A percentile compares a stretch with the other conserved stretches of the same genome.
Conservation (phyloP, 2,329 filamentous ascomycete species). For the Ceratocystis destructans region DNA sequence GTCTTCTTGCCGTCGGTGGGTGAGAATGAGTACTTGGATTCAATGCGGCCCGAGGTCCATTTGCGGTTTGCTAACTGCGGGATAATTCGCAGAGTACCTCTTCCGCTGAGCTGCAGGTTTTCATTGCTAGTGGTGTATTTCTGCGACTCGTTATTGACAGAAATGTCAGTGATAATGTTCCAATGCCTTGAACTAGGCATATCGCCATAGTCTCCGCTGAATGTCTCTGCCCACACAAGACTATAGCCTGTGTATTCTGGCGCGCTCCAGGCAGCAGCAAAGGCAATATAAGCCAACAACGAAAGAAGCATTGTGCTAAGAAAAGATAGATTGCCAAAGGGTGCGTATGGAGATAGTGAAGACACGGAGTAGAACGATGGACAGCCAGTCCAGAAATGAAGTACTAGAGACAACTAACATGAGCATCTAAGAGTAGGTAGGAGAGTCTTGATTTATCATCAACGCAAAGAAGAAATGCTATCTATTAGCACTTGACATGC, state of each 20-base stretch:
- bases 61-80: constrained; percentile 29
- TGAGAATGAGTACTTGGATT: constrained; percentile 35
- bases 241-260: constrained; percentile 30
- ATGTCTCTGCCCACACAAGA: constrained; percentile 33
- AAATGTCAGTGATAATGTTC: constrained; percentile 31
- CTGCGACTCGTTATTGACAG: constrained; percentile 40
- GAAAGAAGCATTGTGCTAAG: constrained; percentile 12
- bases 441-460: no score
- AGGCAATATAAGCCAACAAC: constrained; percentile 22
- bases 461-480: no score
- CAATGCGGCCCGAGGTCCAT: constrained; percentile 45
- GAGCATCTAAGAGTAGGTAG: no score
- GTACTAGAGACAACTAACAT: no score
- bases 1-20: constrained; percentile 34
- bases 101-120: constrained; percentile 40
- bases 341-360: background rate
- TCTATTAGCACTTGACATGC: background rate
- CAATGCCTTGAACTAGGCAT: constrained; percentile 29
- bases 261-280: constrained; percentile 28
- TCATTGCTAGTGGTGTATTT: constrained; percentile 33
- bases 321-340: background rate
- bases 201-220: constrained; percentile 28
- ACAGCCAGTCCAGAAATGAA: background rate
- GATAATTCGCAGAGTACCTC: constrained; percentile 37
- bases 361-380: background rate